Percentiles rank a stretch among this genome's conserved stretches.
These are phyloP conservation scores for Parachaetomium inaequale DNA, from an alignment of 495 filamentous ascomycete species.

Conservation along the genomic window DNA sequence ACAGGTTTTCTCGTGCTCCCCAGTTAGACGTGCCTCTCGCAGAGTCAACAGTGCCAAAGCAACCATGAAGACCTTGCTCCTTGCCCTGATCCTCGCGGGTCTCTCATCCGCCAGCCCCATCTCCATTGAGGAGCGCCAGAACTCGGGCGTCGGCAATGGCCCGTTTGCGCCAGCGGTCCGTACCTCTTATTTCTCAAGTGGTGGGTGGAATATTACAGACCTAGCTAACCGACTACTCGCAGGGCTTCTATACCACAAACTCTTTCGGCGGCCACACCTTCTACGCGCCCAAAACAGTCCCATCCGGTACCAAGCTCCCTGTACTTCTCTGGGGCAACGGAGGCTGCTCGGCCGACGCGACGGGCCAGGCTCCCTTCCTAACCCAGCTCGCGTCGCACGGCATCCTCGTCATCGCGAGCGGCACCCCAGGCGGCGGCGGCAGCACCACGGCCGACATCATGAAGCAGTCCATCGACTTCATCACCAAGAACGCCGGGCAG, in stretches of 20 bases:
- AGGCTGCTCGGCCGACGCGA: constrained; percentile 29
- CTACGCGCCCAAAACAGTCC: neutral
- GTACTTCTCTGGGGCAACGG: constrained; percentile 39
- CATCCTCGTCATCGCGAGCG: constrained; percentile 31
- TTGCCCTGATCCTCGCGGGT: neutral
- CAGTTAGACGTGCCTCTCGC: too few species aligned
- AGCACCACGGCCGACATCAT: constrained; percentile 22
- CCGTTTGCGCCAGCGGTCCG: constrained; percentile 1
- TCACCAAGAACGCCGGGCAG: neutral
- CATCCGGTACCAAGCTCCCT: constrained; percentile 23
- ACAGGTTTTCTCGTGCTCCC: too few species aligned
- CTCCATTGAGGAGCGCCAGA: neutral
- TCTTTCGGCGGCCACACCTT: neutral
- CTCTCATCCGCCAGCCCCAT: constrained; percentile 1
- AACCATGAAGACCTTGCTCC: neutral
- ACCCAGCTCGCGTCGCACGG: constrained; percentile 31
- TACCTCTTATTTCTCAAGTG: neutral
- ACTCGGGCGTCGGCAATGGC: neutral
- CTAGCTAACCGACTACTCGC: neutral
- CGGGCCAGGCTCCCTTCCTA: constrained; percentile 18
- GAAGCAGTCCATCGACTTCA: constrained; percentile 28
- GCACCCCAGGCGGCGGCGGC: constrained; percentile 26
- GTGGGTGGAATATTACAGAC: neutral
- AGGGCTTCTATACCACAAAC: neutral
- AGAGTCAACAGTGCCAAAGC: neutral